These are phyloP conservation scores for Apiotrichum montevideense DNA, from an alignment of 1,284 basidiomycete species.

Conservation along the genomic window DNA sequence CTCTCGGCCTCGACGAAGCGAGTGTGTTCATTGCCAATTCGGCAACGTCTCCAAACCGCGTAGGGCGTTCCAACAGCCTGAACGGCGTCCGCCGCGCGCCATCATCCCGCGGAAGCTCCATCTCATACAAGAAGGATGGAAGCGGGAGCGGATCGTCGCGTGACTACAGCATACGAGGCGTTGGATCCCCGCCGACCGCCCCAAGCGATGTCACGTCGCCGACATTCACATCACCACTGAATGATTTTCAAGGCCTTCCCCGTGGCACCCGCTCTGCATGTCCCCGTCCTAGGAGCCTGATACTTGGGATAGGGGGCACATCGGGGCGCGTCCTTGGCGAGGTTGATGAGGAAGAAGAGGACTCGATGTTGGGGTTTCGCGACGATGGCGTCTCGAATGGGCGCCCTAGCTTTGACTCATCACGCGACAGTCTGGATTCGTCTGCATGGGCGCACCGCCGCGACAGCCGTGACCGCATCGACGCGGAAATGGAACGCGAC, in stretches of 20 bases:
- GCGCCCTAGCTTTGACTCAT: constrained; percentile 14
- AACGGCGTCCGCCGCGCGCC: not conserved
- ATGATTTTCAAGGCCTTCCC: constrained; percentile 11
- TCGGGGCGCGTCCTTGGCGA: constrained; percentile 33
- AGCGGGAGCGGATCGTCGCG: constrained; percentile 18
- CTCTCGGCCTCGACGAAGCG: constrained; percentile 16
- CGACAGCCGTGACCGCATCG: constrained; percentile 24
- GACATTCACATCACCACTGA: constrained; percentile 13
- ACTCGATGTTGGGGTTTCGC: constrained; percentile 7
- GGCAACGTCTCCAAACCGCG: constrained; percentile 8
- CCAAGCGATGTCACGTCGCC: constrained; percentile 6
- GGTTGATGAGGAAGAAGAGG: constrained; percentile 35
- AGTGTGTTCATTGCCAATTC: constrained; percentile 3
- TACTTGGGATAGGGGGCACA: constrained; percentile 16
- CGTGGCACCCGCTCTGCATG: constrained; percentile 20
- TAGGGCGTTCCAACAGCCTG: constrained; percentile 3
- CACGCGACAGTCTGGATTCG: constrained; percentile 19
- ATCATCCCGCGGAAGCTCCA: constrained; percentile 27
- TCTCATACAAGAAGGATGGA: constrained; percentile 40
- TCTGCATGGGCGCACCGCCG: constrained; percentile 1
- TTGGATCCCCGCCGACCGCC: constrained; percentile 13
- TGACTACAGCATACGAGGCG: constrained; percentile 11
- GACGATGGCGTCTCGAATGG: constrained; percentile 7
- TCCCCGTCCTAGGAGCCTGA: constrained; percentile 33
- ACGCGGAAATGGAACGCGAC: constrained; percentile 40